A percentile compares a stretch with the other conserved stretches of the same genome.
These are phyloP conservation scores for Colletotrichum australisinense DNA, from an alignment of 2,329 filamentous ascomycete species.

Conservation along the genomic window DNA sequence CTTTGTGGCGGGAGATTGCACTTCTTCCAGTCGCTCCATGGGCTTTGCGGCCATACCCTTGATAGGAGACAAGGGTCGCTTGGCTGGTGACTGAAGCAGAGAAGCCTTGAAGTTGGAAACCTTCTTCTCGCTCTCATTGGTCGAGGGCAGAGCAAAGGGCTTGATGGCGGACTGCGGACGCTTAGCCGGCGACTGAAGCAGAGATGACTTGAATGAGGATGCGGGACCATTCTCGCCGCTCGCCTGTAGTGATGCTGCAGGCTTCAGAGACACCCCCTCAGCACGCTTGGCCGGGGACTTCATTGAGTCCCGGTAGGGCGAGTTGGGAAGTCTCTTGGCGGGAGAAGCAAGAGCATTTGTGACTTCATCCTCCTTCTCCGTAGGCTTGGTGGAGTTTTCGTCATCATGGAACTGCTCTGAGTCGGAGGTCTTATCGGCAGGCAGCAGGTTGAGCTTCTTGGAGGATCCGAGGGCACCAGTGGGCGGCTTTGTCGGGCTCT, in stretches of 20 bases:
- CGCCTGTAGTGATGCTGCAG: conserved; percentile 47
- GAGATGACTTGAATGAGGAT: conserved; percentile 51
- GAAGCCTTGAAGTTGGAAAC: conserved; percentile 58
- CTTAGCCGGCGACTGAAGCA: conserved; percentile 64
- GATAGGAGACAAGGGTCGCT: conserved; percentile 57
- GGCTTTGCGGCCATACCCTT: conserved; percentile 47
- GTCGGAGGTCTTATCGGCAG: conserved; percentile 15
- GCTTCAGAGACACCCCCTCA: conserved; percentile 53
- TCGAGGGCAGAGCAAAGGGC: conserved; percentile 44
- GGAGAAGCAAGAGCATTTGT: conserved; percentile 62
- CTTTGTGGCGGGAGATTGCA: conserved; percentile 49
- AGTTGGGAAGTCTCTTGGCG: conserved; percentile 63
- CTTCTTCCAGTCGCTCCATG: conserved; percentile 35
- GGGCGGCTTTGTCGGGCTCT: conserved; percentile 65
- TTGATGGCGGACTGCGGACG: conserved; percentile 59
- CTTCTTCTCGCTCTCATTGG: conserved; percentile 42
- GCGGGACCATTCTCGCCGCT: conserved; percentile 14
- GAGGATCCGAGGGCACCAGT: conserved; percentile 43
- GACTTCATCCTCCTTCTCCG: conserved; percentile 27
- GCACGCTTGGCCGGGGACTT: conserved; percentile 66
- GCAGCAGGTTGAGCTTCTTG: conserved; percentile 49
- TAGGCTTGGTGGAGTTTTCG: conserved; percentile 27
- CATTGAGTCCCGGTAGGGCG: conserved; percentile 66
- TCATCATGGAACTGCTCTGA: conserved; percentile 38
- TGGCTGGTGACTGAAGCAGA: conserved; percentile 64